Base-by-base conservation (phyloP, 306 rosid species). In the Citrullus colocynthis region DNA sequence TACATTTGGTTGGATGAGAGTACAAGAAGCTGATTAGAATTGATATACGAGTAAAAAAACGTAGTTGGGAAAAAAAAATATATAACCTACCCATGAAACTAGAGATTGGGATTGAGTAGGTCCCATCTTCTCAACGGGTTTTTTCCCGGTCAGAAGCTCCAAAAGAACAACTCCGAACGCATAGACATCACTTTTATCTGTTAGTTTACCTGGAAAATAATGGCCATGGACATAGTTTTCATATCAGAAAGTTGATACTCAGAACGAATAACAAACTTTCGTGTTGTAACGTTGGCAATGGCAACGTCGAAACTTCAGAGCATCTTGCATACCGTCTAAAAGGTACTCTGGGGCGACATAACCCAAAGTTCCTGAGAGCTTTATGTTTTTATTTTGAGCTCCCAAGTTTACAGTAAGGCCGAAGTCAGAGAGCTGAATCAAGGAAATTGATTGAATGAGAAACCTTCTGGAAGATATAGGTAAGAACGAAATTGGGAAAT, bases 141-240 rank as follows among this genome's bases (percentile, higher is more conserved):
- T 90, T 87, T 87, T 87, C 85, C 97, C 97, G 0, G 90, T 87
- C 60, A 92, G 82, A 77, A 95, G 95, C 80, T 95, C 96, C 72
- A 95, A 78, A 80, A 95, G 97, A 71, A 95, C 88, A 45, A 92
- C 90, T 36, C 97, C 98, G 41, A 95, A 95, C 77, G 97, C 96
- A 76, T 92, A 95, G 24, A 95, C 97, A 60, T 95, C 97, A 12
- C 96, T 89, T 82, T 92, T 95, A 77, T 95, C 98, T 0, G 98
- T 92, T 81, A 95, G 85, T 78, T 89, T 92, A 71, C 98, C 98
- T 91, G 90, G 37, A 81, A 80, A 79, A 15, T 59, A 18, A 37
- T 54, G 51, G 37, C 20, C 77, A 49, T 72, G 6, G 28, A 42
- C 28, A 52, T 67, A 14, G 42, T 60, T 42, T 61, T 62, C 7